Evolutionary conservation across 2,329 filamentous ascomycete genomes (phyloP).

Genomic region (Beauveria sp.): DNA sequence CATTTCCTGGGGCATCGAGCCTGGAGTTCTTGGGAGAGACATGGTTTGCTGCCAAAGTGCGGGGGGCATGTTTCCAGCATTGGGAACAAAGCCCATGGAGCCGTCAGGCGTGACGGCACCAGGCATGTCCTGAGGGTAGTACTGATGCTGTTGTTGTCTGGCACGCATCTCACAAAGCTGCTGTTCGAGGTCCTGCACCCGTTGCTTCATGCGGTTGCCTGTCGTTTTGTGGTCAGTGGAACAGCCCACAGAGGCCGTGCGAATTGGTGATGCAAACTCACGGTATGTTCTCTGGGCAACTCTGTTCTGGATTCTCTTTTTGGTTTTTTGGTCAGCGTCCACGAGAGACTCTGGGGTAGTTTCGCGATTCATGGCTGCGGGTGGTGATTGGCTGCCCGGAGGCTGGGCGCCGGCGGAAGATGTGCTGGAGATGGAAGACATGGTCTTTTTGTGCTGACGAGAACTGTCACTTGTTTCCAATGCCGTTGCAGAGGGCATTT

Average conservation of each 20-base stretch:
- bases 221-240: neutral
- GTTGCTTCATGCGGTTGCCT: constrained; percentile 11
- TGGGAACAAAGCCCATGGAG: constrained; percentile 5
- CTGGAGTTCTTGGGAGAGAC: constrained; percentile 2
- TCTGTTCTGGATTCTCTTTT: constrained; percentile 26
- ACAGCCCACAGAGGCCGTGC: neutral
- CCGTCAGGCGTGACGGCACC: constrained; percentile 2
- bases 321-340: constrained; percentile 19
- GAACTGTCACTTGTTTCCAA: neutral
- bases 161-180: constrained; percentile 13
- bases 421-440: constrained; percentile 8
- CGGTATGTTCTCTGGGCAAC: constrained; percentile 26
- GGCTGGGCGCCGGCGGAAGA: constrained; percentile 3
- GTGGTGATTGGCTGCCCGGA: constrained; percentile 5
- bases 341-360: neutral
- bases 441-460: constrained; percentile 6
- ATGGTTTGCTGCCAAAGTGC: constrained; percentile 6
- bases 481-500: constrained; percentile 4
- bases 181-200: constrained; percentile 11
- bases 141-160: constrained; percentile 11
- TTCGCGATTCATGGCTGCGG: constrained; percentile 5
- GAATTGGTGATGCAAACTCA: constrained; percentile 13
- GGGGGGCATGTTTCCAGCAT: constrained; percentile 1
- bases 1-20: constrained; percentile 8
- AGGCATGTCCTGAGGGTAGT: constrained; percentile 2